Evolutionary conservation across 345 rosid species (phyloP).

Genomic region (Bruguiera gymnorhiza): DNA sequence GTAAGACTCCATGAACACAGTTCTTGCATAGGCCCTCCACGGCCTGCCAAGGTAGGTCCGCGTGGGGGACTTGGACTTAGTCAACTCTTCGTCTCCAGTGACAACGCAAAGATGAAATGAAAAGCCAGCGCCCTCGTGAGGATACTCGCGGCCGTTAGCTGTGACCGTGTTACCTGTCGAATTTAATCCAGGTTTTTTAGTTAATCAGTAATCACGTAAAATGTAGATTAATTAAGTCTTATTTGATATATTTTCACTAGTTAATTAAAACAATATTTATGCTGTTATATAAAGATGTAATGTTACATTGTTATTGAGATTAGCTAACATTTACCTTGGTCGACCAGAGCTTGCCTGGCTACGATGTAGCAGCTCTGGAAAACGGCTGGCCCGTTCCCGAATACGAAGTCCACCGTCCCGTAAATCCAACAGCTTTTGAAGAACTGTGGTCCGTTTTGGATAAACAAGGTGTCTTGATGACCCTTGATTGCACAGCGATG

Average conservation of each 20-base stretch:
- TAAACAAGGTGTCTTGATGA: background rate
- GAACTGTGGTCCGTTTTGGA: background rate
- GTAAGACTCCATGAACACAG: background rate
- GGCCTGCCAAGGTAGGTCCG: background rate
- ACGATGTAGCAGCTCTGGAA: background rate
- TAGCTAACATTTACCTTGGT: background rate
- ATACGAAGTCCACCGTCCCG: background rate
- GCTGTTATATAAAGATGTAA: too few species aligned
- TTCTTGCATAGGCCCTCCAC: background rate
- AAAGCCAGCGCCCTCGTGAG: background rate
- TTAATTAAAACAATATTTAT: too few species aligned
- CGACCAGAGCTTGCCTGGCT: background rate
- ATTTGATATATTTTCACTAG: too few species aligned
- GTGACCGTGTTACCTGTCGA: background rate
- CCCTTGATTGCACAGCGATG: background rate
- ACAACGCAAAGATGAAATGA: background rate
- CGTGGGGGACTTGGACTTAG: background rate
- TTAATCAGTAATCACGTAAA: too few species aligned
- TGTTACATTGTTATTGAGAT: too few species aligned
- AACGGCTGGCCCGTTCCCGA: background rate
- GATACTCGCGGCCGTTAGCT: background rate
- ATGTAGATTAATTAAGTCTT: too few species aligned
- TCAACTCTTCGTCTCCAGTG: background rate
- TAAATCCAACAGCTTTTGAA: background rate
- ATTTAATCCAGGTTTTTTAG: too few species aligned